phyloP scores from a whole-genome alignment of 2,329 filamentous ascomycete genomes.

The Alternaria ethzedia region DNA sequence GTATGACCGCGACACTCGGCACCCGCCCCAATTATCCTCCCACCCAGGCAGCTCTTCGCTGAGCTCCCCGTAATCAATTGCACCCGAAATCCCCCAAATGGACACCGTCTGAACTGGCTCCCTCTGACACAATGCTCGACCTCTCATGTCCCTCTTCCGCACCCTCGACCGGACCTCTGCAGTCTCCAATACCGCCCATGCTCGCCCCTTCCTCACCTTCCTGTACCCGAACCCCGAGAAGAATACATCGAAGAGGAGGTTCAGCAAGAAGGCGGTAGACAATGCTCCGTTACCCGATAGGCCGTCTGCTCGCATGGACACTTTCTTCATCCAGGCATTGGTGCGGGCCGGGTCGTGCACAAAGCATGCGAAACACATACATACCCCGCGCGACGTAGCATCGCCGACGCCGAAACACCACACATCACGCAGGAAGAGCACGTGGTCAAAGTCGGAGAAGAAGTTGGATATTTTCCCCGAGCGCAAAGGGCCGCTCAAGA shows the following conservation, averaged over 20 bases:
- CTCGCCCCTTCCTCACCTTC: slow-evolving; percentile 40
- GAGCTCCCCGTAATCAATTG: slow-evolving; percentile 21
- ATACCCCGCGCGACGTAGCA: slow-evolving; percentile 17
- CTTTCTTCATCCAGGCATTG: slow-evolving; percentile 61
- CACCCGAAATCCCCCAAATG: slow-evolving; percentile 12
- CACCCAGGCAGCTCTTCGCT: slow-evolving; percentile 15
- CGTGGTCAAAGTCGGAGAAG: slow-evolving; percentile 5
- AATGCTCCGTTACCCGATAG: slow-evolving; percentile 7
- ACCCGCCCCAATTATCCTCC: slow-evolving; percentile 3
- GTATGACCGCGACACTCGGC: not conserved
- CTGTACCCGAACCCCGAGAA: slow-evolving; percentile 34
- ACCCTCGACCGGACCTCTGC: slow-evolving; percentile 60
- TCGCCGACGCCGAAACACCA: slow-evolving; percentile 9
- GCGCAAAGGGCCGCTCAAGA: slow-evolving; percentile 28
- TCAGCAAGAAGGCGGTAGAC: slow-evolving; percentile 24
- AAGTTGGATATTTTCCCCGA: slow-evolving; percentile 13
- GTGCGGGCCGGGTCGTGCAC: slow-evolving; percentile 60
- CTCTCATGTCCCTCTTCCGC: slow-evolving; percentile 69
- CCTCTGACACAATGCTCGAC: slow-evolving; percentile 63
- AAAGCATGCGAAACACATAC: slow-evolving; percentile 52
- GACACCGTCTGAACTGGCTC: slow-evolving; percentile 19
- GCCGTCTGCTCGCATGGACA: slow-evolving; percentile 49
- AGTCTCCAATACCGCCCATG: slow-evolving; percentile 53
- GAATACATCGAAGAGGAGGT: slow-evolving; percentile 19
- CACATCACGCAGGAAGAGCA: slow-evolving; percentile 27